Conservation (phyloP, 306 rosid species). For the Trifolium pratense region DNA sequence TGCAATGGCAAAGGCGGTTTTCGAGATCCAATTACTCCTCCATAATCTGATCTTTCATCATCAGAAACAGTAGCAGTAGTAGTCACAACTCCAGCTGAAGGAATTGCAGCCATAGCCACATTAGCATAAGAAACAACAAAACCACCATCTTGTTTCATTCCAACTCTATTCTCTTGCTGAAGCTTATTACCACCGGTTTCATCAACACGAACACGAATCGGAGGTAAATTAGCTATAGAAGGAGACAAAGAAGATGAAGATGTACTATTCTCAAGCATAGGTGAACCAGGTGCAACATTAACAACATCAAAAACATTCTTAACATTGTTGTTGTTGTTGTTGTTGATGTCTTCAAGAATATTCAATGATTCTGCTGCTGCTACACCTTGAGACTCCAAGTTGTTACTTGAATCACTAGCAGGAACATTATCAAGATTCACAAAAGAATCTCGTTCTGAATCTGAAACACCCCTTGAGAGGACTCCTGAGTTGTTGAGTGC, state of each 20-base stretch:
- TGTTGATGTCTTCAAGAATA: constrained; percentile 34
- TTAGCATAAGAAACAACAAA: constrained; percentile 42
- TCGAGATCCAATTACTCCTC: constrained; percentile 52
- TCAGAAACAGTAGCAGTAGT: constrained; percentile 50
- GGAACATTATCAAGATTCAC: constrained; percentile 62
- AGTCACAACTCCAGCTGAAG: constrained; percentile 38
- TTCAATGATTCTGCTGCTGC: constrained; percentile 22
- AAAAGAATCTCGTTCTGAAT: constrained; percentile 64
- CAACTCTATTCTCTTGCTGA: constrained; percentile 58
- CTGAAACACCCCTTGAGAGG: constrained; percentile 60
- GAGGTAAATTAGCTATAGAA: constrained; percentile 81
- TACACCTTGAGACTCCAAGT: constrained; percentile 56
- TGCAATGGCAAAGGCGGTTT: constrained; percentile 92
- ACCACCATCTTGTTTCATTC: constrained; percentile 63
- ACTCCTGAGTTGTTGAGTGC: constrained; percentile 79
- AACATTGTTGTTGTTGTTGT: constrained; percentile 49
- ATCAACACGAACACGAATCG: constrained; percentile 76
- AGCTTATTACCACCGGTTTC: constrained; percentile 51
- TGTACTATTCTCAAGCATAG: constrained; percentile 61
- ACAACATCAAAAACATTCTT: constrained; percentile 53
- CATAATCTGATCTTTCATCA: constrained; percentile 72
- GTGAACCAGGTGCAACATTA: constrained; percentile 53
- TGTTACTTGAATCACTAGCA: constrained; percentile 66
- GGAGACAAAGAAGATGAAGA: constrained; percentile 74
- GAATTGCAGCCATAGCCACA: constrained; percentile 48